These are phyloP conservation scores for Jasminum sambac DNA, from an alignment of 257 asterid genomes.

Conservation along the genomic window DNA sequence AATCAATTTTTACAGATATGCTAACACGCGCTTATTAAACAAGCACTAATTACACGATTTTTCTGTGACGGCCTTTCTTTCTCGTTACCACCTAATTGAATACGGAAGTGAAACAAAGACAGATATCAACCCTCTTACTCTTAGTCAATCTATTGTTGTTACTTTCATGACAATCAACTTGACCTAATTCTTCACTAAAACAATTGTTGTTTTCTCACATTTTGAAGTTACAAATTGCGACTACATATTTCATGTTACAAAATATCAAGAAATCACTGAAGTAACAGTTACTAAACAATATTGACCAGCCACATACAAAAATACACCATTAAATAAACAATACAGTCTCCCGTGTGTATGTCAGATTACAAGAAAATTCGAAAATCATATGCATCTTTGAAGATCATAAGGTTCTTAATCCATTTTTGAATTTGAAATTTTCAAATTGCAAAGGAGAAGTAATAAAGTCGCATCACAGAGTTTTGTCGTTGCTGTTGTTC, in stretches of 20 bases:
- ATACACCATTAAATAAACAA: no score
- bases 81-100: no score
- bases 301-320: no score
- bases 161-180: slow-evolving; percentile 30
- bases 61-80: no score
- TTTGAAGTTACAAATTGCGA: no score
- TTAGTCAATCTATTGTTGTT: slow-evolving; percentile 26
- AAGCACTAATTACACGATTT: no score
- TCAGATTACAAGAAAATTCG: neutral
- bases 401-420: neutral
- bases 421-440: neutral
- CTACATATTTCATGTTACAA: no score
- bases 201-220: neutral
- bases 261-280: neutral
- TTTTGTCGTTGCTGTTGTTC: neutral
- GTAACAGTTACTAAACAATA: neutral
- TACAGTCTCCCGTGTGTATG: no score
- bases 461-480: neutral
- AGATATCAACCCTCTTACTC: neutral
- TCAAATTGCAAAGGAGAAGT: neutral
- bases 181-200: slow-evolving; percentile 19
- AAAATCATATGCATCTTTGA: neutral
- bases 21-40: no score
- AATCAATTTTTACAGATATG: no score
- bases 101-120: neutral